These are phyloP conservation scores for Seminavis robusta DNA, from an alignment of 108 stramenopile species.

Conservation along the genomic window DNA sequence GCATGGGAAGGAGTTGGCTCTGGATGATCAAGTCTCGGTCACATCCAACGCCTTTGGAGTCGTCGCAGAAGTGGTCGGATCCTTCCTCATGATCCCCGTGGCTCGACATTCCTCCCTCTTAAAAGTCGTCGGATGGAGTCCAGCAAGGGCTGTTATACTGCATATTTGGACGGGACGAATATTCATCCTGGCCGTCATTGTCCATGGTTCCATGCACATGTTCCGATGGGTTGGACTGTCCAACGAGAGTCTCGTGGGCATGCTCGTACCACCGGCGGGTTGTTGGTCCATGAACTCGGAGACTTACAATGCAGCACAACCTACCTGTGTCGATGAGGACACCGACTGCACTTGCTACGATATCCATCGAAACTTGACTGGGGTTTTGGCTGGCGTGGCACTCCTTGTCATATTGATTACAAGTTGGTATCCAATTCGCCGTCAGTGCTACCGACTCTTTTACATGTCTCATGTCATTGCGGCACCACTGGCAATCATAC, in stretches of 20 bases:
- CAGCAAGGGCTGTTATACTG: slow-evolving; percentile 22
- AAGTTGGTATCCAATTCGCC: slow-evolving; percentile 35
- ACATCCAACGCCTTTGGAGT: slow-evolving; percentile 51
- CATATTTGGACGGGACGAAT: slow-evolving; percentile 55
- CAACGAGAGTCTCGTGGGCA: slow-evolving; percentile 13
- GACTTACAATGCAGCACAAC: slow-evolving; percentile 21
- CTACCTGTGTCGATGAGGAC: slow-evolving; percentile 27
- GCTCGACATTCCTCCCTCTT: slow-evolving; percentile 38
- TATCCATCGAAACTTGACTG: slow-evolving; percentile 47
- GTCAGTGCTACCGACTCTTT: slow-evolving; percentile 44
- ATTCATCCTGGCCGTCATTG: slow-evolving; percentile 15
- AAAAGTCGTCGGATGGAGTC: slow-evolving; percentile 37
- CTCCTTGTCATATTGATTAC: slow-evolving; percentile 36
- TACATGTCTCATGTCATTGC: slow-evolving; percentile 34
- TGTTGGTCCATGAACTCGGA: slow-evolving; percentile 33
- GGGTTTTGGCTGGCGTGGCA: slow-evolving; percentile 27
- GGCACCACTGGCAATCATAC: slow-evolving; percentile 26
- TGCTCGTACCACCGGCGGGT: slow-evolving; percentile 25
- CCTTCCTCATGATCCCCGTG: slow-evolving; percentile 43
- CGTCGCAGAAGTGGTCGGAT: slow-evolving; percentile 29
- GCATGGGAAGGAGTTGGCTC: neutral
- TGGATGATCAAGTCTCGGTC: slow-evolving; percentile 8
- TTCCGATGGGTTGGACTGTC: slow-evolving; percentile 19
- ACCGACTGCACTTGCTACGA: slow-evolving; percentile 46
- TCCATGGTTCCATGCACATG: slow-evolving; percentile 46